Conservation (phyloP, 2,329 filamentous ascomycete species). For the Penicillium sclerotiorum region DNA sequence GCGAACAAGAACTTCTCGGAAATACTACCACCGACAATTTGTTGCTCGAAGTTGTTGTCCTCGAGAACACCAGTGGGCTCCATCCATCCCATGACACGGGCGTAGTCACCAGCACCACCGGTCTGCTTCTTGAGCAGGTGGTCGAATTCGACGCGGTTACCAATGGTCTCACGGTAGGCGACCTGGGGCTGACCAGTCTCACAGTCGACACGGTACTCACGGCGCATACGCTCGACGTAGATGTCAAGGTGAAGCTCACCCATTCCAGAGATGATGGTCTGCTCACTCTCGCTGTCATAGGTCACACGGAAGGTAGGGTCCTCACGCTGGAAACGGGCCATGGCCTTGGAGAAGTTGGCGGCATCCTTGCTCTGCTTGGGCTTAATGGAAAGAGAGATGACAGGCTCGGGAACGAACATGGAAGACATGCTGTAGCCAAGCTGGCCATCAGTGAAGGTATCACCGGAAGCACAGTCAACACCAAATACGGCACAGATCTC, state of each 20-base stretch:
- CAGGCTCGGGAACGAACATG: conserved; percentile 95
- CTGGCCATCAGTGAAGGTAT: conserved; percentile 94
- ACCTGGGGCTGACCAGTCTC: conserved; percentile 95
- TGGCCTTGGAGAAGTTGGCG: conserved; percentile 95
- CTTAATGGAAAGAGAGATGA: conserved; percentile 97
- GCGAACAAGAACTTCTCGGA: conserved; percentile 94
- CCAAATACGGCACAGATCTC: conserved; percentile 99
- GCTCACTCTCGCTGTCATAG: conserved; percentile 87
- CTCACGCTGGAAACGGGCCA: conserved; percentile 97
- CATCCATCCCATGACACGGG: conserved; percentile 87
- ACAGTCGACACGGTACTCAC: conserved; percentile 96
- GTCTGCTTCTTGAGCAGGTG: conserved; percentile 94
- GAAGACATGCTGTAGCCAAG: conserved; percentile 95
- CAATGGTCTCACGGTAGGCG: conserved; percentile 93
- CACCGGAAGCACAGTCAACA: conserved; percentile 94
- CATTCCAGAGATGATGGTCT: conserved; percentile 99
- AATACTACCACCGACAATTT: conserved; percentile 86
- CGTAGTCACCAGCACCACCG: conserved; percentile 93
- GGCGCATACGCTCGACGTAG: conserved; percentile 93
- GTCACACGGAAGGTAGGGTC: conserved; percentile 96
- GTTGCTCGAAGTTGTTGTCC: conserved; percentile 81
- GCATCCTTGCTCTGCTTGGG: conserved; percentile 91
- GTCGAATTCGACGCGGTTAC: conserved; percentile 78
- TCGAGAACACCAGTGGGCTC: conserved; percentile 74
- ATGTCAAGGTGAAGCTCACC: conserved; percentile 96